Base-by-base conservation (phyloP, 257 asterid genomes). In the Buddleja alternifolia region DNA sequence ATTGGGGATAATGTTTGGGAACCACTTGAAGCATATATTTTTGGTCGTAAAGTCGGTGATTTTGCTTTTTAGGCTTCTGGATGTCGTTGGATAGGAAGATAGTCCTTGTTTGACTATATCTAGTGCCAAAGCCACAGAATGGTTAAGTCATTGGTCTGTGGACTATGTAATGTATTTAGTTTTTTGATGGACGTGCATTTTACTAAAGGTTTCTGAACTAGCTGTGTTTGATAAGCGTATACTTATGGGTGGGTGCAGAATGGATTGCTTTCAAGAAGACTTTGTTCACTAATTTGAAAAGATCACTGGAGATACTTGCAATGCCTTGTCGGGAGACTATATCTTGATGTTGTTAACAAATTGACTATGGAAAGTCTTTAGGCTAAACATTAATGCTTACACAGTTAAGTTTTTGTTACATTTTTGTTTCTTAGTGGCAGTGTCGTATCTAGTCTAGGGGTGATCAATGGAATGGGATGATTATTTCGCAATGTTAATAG, bases 1-100 rank as follows among this genome's bases (percentile, higher is more conserved):
- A 17, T 32, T 42, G 55, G 56, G 15, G 39, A 53, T 48, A 63
- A 45, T 34, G 41, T 19, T 71, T 60, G 53, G 32, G 47, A 69
- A 56, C 65, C 17, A 20, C 59, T 67, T 40, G 14, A 24, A 9
- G 41, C 41, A 24, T 45, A 44, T 44, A 29, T 29, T 29, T 29
- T 37, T 69, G 63, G n/a, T 60, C 3, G 14, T 54, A 20, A 63
- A 15, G n/a, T 54, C 45, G 50, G 17, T 32, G 3, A 4, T 52
- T 72, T 20, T 15, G 7, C 10, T 69, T 40, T 41, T 45, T 12
- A 6, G 19, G 8, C 7, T 2, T 45, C 7, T 6, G 2, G 44
- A 32, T 56, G 14, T 44, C 51, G 34, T 29, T 29, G 3, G 5
- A 29, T 29, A 44, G 10, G 24, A 17, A 14, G 20, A 6, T 39